These are phyloP conservation scores for Fusarium tuaranense DNA, from an alignment of 2,329 filamentous ascomycete genomes.

Conservation along the genomic window DNA sequence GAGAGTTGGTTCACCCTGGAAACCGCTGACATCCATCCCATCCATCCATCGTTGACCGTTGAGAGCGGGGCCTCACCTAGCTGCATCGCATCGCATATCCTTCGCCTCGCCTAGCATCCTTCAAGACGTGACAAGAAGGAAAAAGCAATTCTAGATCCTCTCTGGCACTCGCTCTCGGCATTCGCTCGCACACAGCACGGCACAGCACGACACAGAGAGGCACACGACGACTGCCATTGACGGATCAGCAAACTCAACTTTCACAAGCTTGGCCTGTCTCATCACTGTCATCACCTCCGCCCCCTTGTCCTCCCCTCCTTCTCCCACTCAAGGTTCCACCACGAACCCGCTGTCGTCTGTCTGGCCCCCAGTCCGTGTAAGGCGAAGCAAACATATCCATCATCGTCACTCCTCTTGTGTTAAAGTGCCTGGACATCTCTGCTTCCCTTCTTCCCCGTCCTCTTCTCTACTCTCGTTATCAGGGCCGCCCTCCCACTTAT, in stretches of 20 bases:
- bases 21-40: conserved; percentile 1
- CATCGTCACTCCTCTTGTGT: conserved; percentile 33
- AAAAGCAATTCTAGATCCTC: conserved; percentile 30
- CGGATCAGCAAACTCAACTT: conserved; percentile 5
- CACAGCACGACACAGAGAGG: not conserved
- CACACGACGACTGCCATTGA: not conserved
- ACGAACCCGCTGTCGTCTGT: conserved; percentile 42
- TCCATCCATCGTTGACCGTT: conserved; percentile 25
- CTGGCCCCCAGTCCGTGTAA: conserved; percentile 41
- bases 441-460: conserved; percentile 18
- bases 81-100: conserved; percentile 27
- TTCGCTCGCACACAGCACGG: conserved; percentile 9
- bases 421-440: conserved; percentile 19
- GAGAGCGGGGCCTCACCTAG: conserved; percentile 22
- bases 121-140: conserved; percentile 5
- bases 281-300: conserved; percentile 36
- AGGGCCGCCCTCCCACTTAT: conserved; percentile 9
- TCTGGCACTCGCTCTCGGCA: not conserved
- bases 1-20: conserved; percentile 6
- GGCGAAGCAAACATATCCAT: conserved; percentile 45
- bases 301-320: conserved; percentile 43
- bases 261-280: conserved; percentile 37
- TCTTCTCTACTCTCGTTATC: conserved; percentile 6
- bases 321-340: conserved; percentile 40
- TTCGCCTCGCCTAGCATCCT: conserved; percentile 11